Conservation (phyloP, 2,329 filamentous ascomycete species). For the Alternaria atra region DNA sequence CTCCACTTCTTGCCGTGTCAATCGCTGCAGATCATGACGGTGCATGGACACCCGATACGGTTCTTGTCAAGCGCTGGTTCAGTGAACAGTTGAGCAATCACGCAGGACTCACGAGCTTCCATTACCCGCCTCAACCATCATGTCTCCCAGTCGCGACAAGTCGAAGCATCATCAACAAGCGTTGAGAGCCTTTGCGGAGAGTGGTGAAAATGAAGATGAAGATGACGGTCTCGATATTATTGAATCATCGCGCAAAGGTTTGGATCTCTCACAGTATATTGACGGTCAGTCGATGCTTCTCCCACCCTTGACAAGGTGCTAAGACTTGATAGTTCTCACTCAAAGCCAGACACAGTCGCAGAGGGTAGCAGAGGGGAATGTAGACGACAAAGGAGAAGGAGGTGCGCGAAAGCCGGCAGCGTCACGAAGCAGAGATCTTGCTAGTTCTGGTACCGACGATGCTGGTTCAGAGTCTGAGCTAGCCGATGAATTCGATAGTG, state of each 20-base stretch:
- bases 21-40: not conserved
- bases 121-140: slow-evolving; percentile 4
- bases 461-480: slow-evolving; percentile 32
- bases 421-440: not conserved
- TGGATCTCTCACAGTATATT: slow-evolving; percentile 48
- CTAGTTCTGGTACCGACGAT: slow-evolving; percentile 20
- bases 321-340: slow-evolving; percentile 33
- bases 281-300: slow-evolving; percentile 31
- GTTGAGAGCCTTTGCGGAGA: slow-evolving; percentile 37
- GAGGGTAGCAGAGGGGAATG: slow-evolving; percentile 16
- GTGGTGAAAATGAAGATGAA: slow-evolving; percentile 43
- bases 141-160: slow-evolving; percentile 28
- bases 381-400: too few species aligned
- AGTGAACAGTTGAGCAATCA: not conserved
- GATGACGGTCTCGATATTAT: slow-evolving; percentile 56
- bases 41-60: not conserved
- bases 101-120: not conserved
- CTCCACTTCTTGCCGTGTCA: not conserved
- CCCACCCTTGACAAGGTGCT: slow-evolving; percentile 2
- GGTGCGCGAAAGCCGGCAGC: not conserved
- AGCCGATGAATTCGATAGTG: slow-evolving; percentile 61
- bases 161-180: slow-evolving; percentile 27
- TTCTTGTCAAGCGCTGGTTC: not conserved
- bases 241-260: slow-evolving; percentile 39
- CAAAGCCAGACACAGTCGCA: slow-evolving; percentile 39